Base-by-base conservation (phyloP, 2,329 filamentous ascomycete species). In the Claviceps africana region DNA sequence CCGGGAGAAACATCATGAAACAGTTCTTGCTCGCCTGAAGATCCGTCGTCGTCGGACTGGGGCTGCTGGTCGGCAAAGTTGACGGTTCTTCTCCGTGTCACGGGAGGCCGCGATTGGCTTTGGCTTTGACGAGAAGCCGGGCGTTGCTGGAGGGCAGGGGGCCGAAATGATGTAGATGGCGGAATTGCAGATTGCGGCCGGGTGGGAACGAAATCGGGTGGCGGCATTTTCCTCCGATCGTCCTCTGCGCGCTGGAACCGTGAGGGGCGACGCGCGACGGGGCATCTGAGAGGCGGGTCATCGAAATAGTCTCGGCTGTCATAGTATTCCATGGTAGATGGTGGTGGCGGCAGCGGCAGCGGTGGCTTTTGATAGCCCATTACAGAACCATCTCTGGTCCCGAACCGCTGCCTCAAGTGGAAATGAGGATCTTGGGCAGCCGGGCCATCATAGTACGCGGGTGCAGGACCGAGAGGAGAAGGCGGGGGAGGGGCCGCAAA, bases 211-310 rank as follows among this genome's bases (percentile, higher is more conserved):
- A 54, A 60, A 2, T 61, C 61, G 4, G 74, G 74, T 11, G 75
- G 75, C 22, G 76, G 75, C 74, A 77, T 76, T 31, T 67, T 65
- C 48, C 59, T 64, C 33, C 71, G 67, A 50, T 75, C 73, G 1
- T 76, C 71, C 0, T 72, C 68, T 8, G 65, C 60, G 51, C 69
- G 72, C 59, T 64, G 70, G 13, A 64, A 64, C 35, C 66, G 60
- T 1, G 75, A 77, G n/a, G 25, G 56, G 22, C 72, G 71, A 28
- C 74, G 68, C 5, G 63, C 47, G 1, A 72, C 54, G 3, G 61
- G 62, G 13, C 65, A 61, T 2, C n/a, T 39, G 10, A 8, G n/a
- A 42, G 66, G 61, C 30, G 67, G 62, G 4, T 72, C 65, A 11
- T 70, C 67, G 2, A 73, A 70, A 47, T 70, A 73, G 3, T 72